phyloP scores from a whole-genome alignment of 768 basidiomycete species.

The Collybia nuda region DNA sequence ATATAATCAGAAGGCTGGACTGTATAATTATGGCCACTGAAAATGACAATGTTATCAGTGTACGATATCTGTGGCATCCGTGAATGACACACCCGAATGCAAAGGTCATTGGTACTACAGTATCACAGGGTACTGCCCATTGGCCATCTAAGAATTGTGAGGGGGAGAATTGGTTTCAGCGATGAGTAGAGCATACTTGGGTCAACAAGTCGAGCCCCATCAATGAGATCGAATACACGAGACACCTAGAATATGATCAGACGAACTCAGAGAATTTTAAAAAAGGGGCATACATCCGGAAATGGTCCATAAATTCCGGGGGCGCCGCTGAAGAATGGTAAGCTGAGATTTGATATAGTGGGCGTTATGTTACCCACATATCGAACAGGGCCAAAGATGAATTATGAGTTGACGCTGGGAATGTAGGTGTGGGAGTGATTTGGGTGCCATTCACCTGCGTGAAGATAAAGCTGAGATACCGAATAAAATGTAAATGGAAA shows the following conservation, averaged over 20 bases:
- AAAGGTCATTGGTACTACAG: conserved; percentile 56
- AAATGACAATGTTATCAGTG: background rate
- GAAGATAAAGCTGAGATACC: background rate
- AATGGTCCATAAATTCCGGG: conserved; percentile 75
- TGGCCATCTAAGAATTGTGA: conserved; percentile 45
- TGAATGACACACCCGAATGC: conserved; percentile 58
- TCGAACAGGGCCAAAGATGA: conserved; percentile 71
- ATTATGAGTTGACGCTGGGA: conserved; percentile 53
- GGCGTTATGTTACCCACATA: conserved; percentile 46
- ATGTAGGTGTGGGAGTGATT: conserved; percentile 60
- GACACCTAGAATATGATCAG: conserved; percentile 48
- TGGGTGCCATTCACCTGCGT: conserved; percentile 55
- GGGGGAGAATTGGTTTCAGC: background rate
- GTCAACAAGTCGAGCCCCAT: conserved; percentile 68
- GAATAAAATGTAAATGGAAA: background rate
- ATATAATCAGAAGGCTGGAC: conserved; percentile 77
- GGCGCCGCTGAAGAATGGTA: conserved; percentile 49
- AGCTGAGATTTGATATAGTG: background rate
- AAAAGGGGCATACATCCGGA: conserved; percentile 54
- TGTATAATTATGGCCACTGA: conserved; percentile 51
- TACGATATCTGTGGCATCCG: conserved; percentile 1
- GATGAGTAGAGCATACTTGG: conserved; percentile 31
- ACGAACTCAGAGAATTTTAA: background rate
- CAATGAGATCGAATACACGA: conserved; percentile 59
- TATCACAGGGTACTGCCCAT: conserved; percentile 77